Evolutionary conservation across 345 rosid genomes (phyloP), one percentile per base, ranked within the genome.

Genomic region (Acer negundo): DNA sequence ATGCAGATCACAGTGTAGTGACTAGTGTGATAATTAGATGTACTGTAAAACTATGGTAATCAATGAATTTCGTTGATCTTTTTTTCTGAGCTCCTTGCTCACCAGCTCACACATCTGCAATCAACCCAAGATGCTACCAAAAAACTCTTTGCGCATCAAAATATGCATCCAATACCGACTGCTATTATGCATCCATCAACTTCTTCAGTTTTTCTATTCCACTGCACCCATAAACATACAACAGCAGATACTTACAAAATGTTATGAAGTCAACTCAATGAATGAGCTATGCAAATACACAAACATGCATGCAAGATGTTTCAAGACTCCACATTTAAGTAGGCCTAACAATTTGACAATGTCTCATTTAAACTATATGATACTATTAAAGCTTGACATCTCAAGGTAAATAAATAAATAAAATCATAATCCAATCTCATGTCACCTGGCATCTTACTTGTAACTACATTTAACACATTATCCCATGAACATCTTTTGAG

Each of bases 201-300:
- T 84, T 79, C 76, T 86, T 80, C 74, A 89, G 59, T 73, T 58
- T 89, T 69, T 86, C 79, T 49, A 85, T 75, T 70, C 51, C 83
- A 69, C 92, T 91, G 93, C 83, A 81, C 26, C 51, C 35, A 75
- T 3, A 69, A 77, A 51, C 58, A 46, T 12, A 59, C 49, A 64
- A 72, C 38, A 2, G n/a, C 38, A 16, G 6, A 56, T 15, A 56
- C n/a, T 69, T 58, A 6, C 8, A 6, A 75, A 35, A 35, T 7
- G 13, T 49, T n/a, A 49, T 35, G 35, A 26, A 35, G n/a, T 44
- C 1, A 4, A 23, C 7, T 42, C 11, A 4, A 24, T 4, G 23
- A 40, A 40, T 22, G 15, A 62, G 62, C 35, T 22, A 24, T 12
- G 6, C 22, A 46, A 12, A 20, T 59, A 17, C 10, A 5, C 19